These are phyloP conservation scores for Petrea volubilis DNA, from an alignment of 257 asterid genomes.

Conservation along the genomic window DNA sequence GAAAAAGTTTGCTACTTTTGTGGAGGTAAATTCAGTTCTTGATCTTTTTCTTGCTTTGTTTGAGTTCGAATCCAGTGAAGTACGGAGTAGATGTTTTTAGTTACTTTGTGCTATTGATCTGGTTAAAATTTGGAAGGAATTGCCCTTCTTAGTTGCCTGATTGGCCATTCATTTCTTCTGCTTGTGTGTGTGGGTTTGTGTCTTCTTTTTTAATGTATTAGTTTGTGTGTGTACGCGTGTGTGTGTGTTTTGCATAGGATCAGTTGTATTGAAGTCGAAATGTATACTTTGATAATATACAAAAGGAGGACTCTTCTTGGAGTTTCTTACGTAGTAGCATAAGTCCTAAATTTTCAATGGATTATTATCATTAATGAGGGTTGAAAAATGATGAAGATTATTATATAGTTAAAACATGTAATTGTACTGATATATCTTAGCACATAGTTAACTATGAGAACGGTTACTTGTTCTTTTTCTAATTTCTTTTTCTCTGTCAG, in stretches of 20 bases:
- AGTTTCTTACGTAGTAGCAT: neutral
- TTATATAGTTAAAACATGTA: neutral
- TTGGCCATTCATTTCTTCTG: neutral
- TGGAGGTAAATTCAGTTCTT: slow-evolving; percentile 17
- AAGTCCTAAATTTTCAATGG: neutral
- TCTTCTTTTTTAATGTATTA: too few species aligned
- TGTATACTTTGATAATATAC: neutral
- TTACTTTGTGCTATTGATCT: neutral
- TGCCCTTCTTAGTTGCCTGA: neutral
- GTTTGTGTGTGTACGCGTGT: too few species aligned
- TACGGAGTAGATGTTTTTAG: neutral
- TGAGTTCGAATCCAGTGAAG: neutral
- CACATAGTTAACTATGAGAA: neutral
- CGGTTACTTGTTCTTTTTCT: neutral
- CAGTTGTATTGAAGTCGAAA: neutral
- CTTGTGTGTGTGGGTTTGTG: neutral
- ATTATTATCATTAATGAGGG: neutral
- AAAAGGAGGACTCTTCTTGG: neutral
- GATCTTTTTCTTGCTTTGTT: neutral
- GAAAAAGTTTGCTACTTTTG: neutral
- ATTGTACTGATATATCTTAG: neutral
- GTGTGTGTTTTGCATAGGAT: too few species aligned
- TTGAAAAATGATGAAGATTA: neutral
- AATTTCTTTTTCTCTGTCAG: neutral
- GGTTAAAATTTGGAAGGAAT: neutral